Evolutionary conservation across 192 early-diverging fungal species (phyloP).

Genomic region (Kappamyces sp.): DNA sequence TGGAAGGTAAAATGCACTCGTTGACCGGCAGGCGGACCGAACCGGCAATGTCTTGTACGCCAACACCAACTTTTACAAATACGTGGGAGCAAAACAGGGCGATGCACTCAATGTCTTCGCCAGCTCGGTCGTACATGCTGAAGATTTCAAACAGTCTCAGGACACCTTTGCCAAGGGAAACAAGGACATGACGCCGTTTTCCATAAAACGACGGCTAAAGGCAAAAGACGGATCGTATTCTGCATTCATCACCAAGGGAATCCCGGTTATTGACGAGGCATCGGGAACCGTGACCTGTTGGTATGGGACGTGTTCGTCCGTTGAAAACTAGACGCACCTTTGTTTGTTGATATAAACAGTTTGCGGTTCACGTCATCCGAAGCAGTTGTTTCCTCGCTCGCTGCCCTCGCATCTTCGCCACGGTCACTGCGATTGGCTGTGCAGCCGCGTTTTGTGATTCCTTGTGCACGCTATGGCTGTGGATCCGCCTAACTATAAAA

Average conservation of each 20-base stretch:
- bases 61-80: conserved; percentile 11
- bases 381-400: too few relatives aligned
- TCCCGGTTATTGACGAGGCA: conserved; percentile 6
- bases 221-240: conserved; percentile 2
- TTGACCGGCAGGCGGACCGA: background rate
- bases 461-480: too few relatives aligned
- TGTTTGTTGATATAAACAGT: too few relatives aligned
- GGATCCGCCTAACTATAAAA: too few relatives aligned
- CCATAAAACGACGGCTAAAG: conserved; percentile 12
- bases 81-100: conserved; percentile 6
- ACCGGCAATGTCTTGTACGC: conserved; percentile 14
- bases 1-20: conserved; percentile 1
- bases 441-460: too few relatives aligned
- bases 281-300: background rate
- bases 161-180: conserved; percentile 9
- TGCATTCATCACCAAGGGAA: conserved; percentile 9
- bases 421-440: too few relatives aligned
- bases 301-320: conserved; percentile 18
- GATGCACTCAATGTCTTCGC: conserved; percentile 11
- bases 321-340: background rate
- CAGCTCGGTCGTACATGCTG: conserved; percentile 8
- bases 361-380: too few relatives aligned
- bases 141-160: conserved; percentile 5
- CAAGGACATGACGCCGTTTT: conserved; percentile 4
- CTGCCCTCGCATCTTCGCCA: too few relatives aligned